Evolutionary conservation across 345 rosid genomes (phyloP).

Genomic region (Gossypium australe): DNA sequence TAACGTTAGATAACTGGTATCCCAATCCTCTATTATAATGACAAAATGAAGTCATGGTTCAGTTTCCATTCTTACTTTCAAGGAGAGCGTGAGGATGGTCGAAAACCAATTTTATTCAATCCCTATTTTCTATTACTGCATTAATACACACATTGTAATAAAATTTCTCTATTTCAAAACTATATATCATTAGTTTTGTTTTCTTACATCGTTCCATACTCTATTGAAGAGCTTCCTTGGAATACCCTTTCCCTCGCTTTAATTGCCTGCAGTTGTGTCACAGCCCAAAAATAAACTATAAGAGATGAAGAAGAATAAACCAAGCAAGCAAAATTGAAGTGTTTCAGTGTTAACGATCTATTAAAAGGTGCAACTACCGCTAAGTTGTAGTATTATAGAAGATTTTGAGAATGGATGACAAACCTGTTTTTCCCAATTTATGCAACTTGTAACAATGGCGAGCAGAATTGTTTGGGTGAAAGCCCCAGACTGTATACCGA

Average conservation of each 20-base stretch:
- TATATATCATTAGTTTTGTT: background rate
- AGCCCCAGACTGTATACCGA: slow-evolving; percentile 22
- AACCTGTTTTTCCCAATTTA: slow-evolving; percentile 22
- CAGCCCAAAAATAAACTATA: background rate
- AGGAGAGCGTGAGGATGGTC: background rate
- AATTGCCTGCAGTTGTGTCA: slow-evolving; percentile 30
- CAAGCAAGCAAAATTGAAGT: background rate
- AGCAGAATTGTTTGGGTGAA: slow-evolving; percentile 26
- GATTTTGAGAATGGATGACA: background rate
- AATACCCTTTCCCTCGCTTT: slow-evolving; percentile 37
- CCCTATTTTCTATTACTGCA: background rate
- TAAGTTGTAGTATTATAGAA: background rate
- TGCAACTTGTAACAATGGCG: slow-evolving; percentile 15
- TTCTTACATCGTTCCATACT: background rate
- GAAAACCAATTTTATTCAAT: background rate
- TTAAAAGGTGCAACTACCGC: background rate
- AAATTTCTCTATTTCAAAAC: background rate
- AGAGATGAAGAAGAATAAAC: background rate
- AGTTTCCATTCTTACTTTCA: background rate
- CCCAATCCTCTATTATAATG: background rate
- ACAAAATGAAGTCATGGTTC: background rate
- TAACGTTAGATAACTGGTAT: no score
- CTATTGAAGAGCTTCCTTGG: slow-evolving; percentile 15
- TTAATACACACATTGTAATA: background rate
- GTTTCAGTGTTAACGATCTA: background rate